Percentiles rank a stretch among this genome's conserved stretches.
Conservation (phyloP, 2,329 filamentous ascomycete species). For the Penicillium griseofulvum region DNA sequence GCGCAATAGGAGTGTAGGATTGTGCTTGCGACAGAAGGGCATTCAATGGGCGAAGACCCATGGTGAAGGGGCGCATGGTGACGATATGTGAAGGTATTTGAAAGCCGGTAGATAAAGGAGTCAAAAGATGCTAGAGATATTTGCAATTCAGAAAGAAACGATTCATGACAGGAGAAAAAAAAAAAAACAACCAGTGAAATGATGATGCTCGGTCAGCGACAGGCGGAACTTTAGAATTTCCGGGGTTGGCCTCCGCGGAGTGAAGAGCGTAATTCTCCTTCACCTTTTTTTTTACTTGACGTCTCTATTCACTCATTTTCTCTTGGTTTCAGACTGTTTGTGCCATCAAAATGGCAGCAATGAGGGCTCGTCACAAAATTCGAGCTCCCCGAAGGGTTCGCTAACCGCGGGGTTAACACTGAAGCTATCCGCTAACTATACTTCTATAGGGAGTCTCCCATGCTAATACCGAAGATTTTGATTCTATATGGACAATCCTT, state of each 20-base stretch:
- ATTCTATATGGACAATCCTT: slow-evolving; percentile 78
- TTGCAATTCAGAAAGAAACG: not conserved
- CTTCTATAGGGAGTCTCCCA: slow-evolving; percentile 56
- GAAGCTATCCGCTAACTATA: slow-evolving; percentile 13
- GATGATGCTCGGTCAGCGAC: slow-evolving; percentile 14
- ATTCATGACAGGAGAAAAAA: not conserved
- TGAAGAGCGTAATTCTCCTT: slow-evolving; percentile 18
- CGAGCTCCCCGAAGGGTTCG: slow-evolving; percentile 66
- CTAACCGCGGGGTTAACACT: slow-evolving; percentile 5
- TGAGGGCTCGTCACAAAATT: slow-evolving; percentile 62
- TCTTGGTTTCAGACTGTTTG: not conserved
- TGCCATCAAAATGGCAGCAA: slow-evolving; percentile 44
- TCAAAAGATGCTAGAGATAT: not conserved
- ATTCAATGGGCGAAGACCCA: slow-evolving; percentile 25
- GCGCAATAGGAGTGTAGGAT: slow-evolving; percentile 14
- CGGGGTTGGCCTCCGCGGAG: slow-evolving; percentile 25
- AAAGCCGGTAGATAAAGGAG: not conserved
- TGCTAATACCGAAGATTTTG: slow-evolving; percentile 69
- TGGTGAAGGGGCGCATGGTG: slow-evolving; percentile 19
- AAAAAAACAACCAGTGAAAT: not conserved
- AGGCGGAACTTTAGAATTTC: slow-evolving; percentile 8
- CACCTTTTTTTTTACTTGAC: not conserved
- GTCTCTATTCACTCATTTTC: not conserved
- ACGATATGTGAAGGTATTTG: not conserved
- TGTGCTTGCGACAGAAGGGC: slow-evolving; percentile 13